Evolutionary conservation across 2,329 filamentous ascomycete genomes (phyloP).

Genomic region (Aspergillus sp.): DNA sequence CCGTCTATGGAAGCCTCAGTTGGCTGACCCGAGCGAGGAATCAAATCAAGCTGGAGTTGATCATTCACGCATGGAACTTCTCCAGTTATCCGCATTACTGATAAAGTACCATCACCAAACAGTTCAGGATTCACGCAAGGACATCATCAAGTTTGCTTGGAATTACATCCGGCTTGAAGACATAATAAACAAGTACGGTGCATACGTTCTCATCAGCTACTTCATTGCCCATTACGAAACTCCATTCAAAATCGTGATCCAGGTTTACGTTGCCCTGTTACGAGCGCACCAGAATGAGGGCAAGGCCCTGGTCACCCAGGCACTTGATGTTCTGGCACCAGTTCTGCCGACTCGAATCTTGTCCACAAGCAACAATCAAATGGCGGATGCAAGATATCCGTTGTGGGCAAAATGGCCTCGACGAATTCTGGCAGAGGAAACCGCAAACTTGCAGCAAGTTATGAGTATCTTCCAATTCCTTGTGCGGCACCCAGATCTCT

Average conservation of each 20-base stretch:
- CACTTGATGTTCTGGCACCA: conserved; percentile 89
- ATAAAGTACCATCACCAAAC: conserved; percentile 91
- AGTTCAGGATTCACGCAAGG: conserved; percentile 87
- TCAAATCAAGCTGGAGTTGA: conserved; percentile 81
- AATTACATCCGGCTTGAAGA: conserved; percentile 98
- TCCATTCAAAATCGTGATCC: conserved; percentile 88
- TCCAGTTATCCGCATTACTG: conserved; percentile 90
- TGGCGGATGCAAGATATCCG: conserved; percentile 67
- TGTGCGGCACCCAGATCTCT: conserved; percentile 84
- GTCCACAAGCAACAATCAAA: conserved; percentile 43
- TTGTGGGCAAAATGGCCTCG: conserved; percentile 87
- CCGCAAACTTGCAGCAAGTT: conserved; percentile 90
- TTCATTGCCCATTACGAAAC: conserved; percentile 98
- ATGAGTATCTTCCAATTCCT: conserved; percentile 97
- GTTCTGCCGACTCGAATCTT: conserved; percentile 80
- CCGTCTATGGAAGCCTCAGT: conserved; percentile 88
- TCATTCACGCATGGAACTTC: conserved; percentile 89
- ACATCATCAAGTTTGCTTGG: conserved; percentile 99
- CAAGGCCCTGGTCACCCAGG: conserved; percentile 84
- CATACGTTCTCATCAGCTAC: conserved; percentile 94
- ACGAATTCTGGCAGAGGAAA: conserved; percentile 88
- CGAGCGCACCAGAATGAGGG: conserved; percentile 95
- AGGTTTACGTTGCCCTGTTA: conserved; percentile 88
- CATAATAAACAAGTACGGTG: conserved; percentile 97
- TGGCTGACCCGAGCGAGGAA: conserved; percentile 78